A percentile compares a stretch with the other conserved stretches of the same genome.
Evolutionary conservation across 2,329 filamentous ascomycete genomes (phyloP).

Genomic region (Penicillium hordei): DNA sequence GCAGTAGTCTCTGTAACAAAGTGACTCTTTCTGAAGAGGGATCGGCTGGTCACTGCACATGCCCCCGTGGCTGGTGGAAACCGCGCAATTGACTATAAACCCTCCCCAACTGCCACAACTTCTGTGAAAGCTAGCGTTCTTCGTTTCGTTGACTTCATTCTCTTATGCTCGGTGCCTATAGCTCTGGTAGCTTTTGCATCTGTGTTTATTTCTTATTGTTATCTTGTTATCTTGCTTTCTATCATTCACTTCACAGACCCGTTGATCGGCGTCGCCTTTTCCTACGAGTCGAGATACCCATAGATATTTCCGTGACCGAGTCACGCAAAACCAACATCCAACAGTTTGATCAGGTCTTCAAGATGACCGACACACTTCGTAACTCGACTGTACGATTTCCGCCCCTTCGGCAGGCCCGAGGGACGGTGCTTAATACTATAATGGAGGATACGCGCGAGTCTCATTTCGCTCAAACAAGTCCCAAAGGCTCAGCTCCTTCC

Average conservation of each 20-base stretch:
- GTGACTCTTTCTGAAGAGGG: constrained; percentile 16
- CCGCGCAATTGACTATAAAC: constrained; percentile 32
- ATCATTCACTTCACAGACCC: constrained; percentile 18
- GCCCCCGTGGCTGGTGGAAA: constrained; percentile 21
- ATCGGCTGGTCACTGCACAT: constrained; percentile 16
- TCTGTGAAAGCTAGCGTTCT: constrained; percentile 25
- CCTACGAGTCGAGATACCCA: constrained; percentile 27
- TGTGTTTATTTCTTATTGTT: constrained; percentile 27
- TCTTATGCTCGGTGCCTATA: constrained; percentile 23
- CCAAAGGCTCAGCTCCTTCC: constrained; percentile 3
- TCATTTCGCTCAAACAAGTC: constrained; percentile 22
- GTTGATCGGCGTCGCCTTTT: constrained; percentile 36
- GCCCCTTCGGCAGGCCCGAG: constrained; percentile 58
- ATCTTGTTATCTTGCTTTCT: constrained; percentile 17
- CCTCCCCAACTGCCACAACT: constrained; percentile 25
- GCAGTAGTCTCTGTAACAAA: constrained; percentile 35
- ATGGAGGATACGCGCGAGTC: constrained; percentile 54
- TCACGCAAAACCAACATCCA: constrained; percentile 31
- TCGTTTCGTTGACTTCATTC: constrained; percentile 27
- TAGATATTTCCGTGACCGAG: constrained; percentile 20
- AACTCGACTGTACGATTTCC: constrained; percentile 53
- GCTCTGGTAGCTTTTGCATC: constrained; percentile 37
- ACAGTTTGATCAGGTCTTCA: constrained; percentile 19
- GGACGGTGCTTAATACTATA: constrained; percentile 63
- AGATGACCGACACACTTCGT: constrained; percentile 51